Evolutionary conservation across 1,139 yeast genomes (phyloP), one percentile per base, ranked within the genome.

Genomic region (Diutina neorugosa): DNA sequence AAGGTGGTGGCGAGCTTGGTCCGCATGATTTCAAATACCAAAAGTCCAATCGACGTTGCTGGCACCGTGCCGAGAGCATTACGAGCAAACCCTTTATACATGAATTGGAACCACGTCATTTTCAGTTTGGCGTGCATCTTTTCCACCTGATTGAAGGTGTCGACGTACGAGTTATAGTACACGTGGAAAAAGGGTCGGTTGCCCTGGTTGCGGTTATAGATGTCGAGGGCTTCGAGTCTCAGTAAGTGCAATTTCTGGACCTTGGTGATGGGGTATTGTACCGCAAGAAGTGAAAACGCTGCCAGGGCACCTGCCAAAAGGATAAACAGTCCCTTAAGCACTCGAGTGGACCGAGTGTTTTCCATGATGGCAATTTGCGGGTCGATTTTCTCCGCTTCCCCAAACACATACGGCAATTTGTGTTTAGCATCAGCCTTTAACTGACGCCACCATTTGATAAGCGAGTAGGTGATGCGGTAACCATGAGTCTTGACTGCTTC

Each of bases 261-360:
- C 65, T 86, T 88, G 16, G 82, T 74, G 42, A 91, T 71, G 0
- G 98, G 98, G 60, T 84, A 90, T 61, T 90, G 96, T 8, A 90
- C 82, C 6, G 84, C 76, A 57, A 90, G 81, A 25, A 91, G 69
- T 0, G 90, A 74, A 41, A 84, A 72, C 0, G 97, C 93, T 0
- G 98, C 96, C 3, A 87, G 74, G 14, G 94, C 90, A 9, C 98
- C 98, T 0, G 96, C 96, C n/a, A 85, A 60, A 44, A 91, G 74
- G 4, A 89, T 80, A 64, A 87, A 88, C 1, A 86, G 68, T 8
- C 95, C 84, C 60, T 81, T 82, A 50, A 86, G 67, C 43, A 82
- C 73, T 57, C 70, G 74, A 1, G 77, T 70, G 72, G 73, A 76
- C 49, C 76, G 62, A 23, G 68, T 68, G 51, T 69, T 69, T 54